These are phyloP conservation scores for Drechmeria coniospora DNA, from an alignment of 2,329 filamentous ascomycete species.

Conservation along the genomic window DNA sequence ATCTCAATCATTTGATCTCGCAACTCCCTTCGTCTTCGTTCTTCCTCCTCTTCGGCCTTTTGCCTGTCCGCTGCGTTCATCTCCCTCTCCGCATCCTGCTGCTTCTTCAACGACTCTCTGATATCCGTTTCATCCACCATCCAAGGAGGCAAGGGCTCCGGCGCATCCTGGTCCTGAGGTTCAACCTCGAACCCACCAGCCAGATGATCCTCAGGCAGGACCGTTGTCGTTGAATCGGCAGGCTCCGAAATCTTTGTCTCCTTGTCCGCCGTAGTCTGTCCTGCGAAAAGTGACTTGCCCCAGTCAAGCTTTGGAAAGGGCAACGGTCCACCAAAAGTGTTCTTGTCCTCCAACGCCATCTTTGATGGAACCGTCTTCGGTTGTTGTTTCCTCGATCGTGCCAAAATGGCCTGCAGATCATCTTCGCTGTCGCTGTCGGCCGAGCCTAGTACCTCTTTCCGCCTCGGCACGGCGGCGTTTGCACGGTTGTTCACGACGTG, in stretches of 20 bases:
- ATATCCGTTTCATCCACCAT: conserved; percentile 51
- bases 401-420: conserved; percentile 63
- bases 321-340: conserved; percentile 60
- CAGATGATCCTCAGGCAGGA: conserved; percentile 29
- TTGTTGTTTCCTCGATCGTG: conserved; percentile 54
- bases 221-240: conserved; percentile 13
- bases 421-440: conserved; percentile 58
- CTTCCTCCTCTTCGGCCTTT: conserved; percentile 39
- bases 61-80: conserved; percentile 50
- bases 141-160: conserved; percentile 62
- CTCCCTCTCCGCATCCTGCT: conserved; percentile 38
- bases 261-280: conserved; percentile 16
- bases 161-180: conserved; percentile 22
- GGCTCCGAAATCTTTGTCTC: conserved; percentile 7
- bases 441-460: conserved; percentile 8
- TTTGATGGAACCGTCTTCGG: conserved; percentile 29
- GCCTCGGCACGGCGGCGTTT: conserved; percentile 40
- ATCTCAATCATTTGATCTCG: conserved; percentile 43
- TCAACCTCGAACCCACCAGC: conserved; percentile 53
- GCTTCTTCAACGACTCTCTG: conserved; percentile 43
- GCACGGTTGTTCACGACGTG: conserved; percentile 61
- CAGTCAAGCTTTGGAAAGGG: conserved; percentile 79
- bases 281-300: conserved; percentile 43
- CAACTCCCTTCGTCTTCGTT: conserved; percentile 24
- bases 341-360: conserved; percentile 32